phyloP scores from a whole-genome alignment of 768 basidiomycete species.

The Pilatotrama ljubarskyi region DNA sequence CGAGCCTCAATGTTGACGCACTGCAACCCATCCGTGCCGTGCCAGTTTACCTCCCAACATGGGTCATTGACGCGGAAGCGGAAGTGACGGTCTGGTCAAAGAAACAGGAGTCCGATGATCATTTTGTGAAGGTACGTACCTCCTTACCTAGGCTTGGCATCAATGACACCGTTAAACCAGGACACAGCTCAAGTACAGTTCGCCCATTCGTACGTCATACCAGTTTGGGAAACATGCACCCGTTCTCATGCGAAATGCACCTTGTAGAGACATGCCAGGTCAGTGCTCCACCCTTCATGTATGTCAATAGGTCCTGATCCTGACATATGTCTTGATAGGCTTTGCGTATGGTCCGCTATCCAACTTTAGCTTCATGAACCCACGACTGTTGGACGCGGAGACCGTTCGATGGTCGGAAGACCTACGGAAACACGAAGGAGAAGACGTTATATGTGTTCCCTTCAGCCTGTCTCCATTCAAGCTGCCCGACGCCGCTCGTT shows the following conservation, averaged over 20 bases:
- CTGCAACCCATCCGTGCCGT: conserved; percentile 47
- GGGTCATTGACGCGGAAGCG: conserved; percentile 59
- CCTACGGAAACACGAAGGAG: conserved; percentile 47
- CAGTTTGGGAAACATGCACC: neutral
- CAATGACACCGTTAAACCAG: neutral
- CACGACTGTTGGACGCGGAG: conserved; percentile 26
- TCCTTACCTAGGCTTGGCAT: neutral
- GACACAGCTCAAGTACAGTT: conserved; percentile 2
- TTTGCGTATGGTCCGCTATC: conserved; percentile 48
- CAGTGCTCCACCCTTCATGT: neutral
- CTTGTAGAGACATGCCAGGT: conserved; percentile 21
- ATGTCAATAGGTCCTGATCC: too few species aligned
- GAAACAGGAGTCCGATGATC: conserved; percentile 20
- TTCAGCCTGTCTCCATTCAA: conserved; percentile 56
- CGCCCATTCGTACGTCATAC: conserved; percentile 2
- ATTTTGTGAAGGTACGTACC: conserved; percentile 31
- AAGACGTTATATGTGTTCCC: conserved; percentile 55
- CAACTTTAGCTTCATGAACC: conserved; percentile 40
- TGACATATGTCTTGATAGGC: conserved; percentile 26
- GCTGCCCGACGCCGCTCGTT: conserved; percentile 39
- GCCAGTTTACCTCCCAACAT: conserved; percentile 62
- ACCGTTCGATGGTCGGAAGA: conserved; percentile 50
- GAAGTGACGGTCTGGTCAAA: conserved; percentile 37
- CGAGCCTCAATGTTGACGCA: conserved; percentile 39
- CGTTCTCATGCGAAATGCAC: neutral